phyloP scores from a whole-genome alignment of 2,329 filamentous ascomycete genomes.

The Trichoderma harzianum region DNA sequence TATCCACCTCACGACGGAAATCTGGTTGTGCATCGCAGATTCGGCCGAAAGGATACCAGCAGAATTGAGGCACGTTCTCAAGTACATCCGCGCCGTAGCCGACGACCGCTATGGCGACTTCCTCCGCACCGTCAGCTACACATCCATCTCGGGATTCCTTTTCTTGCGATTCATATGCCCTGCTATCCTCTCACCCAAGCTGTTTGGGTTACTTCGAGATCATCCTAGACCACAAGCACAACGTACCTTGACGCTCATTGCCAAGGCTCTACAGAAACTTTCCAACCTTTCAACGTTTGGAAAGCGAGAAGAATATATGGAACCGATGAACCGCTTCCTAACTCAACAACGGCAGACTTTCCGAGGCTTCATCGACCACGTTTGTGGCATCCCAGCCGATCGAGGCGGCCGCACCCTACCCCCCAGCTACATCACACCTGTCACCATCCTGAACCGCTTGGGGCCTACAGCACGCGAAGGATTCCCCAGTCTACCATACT shows the following conservation, averaged over 20 bases:
- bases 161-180: constrained; percentile 95
- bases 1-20: constrained; percentile 70
- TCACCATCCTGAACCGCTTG: constrained; percentile 81
- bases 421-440: constrained; percentile 86
- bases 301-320: constrained; percentile 98
- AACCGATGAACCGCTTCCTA: constrained; percentile 92
- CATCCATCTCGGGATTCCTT: constrained; percentile 89
- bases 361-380: constrained; percentile 80
- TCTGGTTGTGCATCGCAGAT: constrained; percentile 78
- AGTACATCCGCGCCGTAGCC: constrained; percentile 87
- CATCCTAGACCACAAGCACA: constrained; percentile 80
- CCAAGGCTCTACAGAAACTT: constrained; percentile 86
- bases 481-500: constrained; percentile 86
- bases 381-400: constrained; percentile 79
- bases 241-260: constrained; percentile 84
- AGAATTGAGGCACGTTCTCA: constrained; percentile 80
- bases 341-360: constrained; percentile 71
- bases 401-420: constrained; percentile 63
- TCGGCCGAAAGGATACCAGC: constrained; percentile 74
- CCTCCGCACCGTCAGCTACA: constrained; percentile 83
- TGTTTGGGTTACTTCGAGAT: constrained; percentile 81
- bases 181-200: constrained; percentile 90
- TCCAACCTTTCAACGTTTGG: constrained; percentile 90
- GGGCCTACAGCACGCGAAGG: constrained; percentile 81
- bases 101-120: constrained; percentile 95